Base-by-base conservation (phyloP, 2,329 filamentous ascomycete species). In the Aureobasidium sp. region DNA sequence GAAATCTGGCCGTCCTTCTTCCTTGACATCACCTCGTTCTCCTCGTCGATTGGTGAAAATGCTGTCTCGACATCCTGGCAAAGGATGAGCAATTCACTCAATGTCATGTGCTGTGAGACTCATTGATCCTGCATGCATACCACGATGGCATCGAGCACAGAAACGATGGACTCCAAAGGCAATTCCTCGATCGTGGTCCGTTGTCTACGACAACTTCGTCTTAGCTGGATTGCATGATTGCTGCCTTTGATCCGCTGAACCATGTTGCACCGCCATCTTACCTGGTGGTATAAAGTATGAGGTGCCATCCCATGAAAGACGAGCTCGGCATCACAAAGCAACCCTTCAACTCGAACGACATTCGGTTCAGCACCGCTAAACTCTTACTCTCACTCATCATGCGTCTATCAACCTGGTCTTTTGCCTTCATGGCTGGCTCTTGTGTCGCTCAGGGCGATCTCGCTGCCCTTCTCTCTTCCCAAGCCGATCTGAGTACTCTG, bases 401-500 rank as follows among this genome's bases (percentile, higher is more conserved):
- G 53, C 53, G 53, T 25, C 27, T 11, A 3, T 46, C 40, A 7
- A 37, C 46, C 29, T 37, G 27, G 27, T 57, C 40, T n/a, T 10
- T 61, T 27, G 58, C 38, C 33, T 27, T 61, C 17, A 40, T 61
- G 58, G 53, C 58, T 27, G 57, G 57, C 38, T 47, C 57, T 54
- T 54, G 51, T 43, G 43, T 62, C 27, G 60, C 63, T 42, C 57
- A 60, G 25, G 61, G 50, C 23, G 58, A 63, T 46, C 62, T 59
- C 60, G 63, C 62, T 29, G 60, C 53, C 2, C 65, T 69, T 11
- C 65, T 69, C 17, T 60, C 62, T 29, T 65, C 64, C 10, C 67
- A 68, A 37, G 25, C 60, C 17, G 67, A 68, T 31, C 65, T 67
- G 57, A 67, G 65, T 59, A 66, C 65, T 2, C 58, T 69, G 8